Percentiles rank a stretch among this genome's conserved stretches.
Conservation (phyloP, 2,329 filamentous ascomycete genomes). For the Talaromyces piceae region DNA sequence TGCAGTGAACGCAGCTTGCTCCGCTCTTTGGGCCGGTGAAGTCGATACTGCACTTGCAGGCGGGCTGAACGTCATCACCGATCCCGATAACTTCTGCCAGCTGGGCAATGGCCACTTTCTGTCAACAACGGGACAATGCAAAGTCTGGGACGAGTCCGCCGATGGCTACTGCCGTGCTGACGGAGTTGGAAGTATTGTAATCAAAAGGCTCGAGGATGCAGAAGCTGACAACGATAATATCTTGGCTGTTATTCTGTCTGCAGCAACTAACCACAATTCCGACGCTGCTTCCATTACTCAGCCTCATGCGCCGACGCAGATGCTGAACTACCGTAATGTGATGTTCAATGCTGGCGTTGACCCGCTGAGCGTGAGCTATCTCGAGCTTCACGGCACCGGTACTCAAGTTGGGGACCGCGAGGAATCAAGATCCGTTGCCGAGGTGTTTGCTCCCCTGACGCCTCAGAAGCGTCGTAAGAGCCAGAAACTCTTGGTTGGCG, state of each 20-base stretch:
- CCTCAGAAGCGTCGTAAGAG: constrained; percentile 43
- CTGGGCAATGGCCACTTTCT: constrained; percentile 43
- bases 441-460: constrained; percentile 42
- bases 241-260: constrained; percentile 32
- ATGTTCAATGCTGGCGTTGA: constrained; percentile 19
- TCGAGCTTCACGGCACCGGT: constrained; percentile 78
- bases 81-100: constrained; percentile 67
- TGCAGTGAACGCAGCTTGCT: constrained; percentile 57
- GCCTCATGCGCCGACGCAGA: constrained; percentile 24
- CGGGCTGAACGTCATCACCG: constrained; percentile 64
- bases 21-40: constrained; percentile 65
- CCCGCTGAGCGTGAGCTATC: constrained; percentile 60
- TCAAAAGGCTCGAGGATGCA: constrained; percentile 43
- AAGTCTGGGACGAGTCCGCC: constrained; percentile 39
- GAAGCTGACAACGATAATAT: constrained; percentile 37
- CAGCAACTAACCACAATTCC: constrained; percentile 32
- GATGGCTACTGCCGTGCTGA: constrained; percentile 47
- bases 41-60: constrained; percentile 76
- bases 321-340: constrained; percentile 18
- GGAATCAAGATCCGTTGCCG: constrained; percentile 27
- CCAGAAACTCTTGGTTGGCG: constrained; percentile 52
- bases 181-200: constrained; percentile 36
- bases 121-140: constrained; percentile 43
- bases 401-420: constrained; percentile 62
- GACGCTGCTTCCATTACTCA: constrained; percentile 33